These are phyloP conservation scores for Haematococcus sp. DNA, from an alignment of 139 green algal genomes.

Conservation along the genomic window DNA sequence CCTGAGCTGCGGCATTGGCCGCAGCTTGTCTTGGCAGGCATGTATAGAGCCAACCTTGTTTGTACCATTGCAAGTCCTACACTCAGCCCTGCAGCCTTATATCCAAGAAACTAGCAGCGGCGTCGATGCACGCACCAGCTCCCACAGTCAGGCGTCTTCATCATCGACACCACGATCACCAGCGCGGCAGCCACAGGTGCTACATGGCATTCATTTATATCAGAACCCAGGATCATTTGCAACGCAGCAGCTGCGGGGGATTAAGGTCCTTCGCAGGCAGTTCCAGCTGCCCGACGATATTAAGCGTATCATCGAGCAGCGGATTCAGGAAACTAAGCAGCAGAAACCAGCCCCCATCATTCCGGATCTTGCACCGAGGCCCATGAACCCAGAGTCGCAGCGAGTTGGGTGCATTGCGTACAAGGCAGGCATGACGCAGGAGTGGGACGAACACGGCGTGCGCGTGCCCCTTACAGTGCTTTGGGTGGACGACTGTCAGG, in stretches of 20 bases:
- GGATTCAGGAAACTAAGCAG: not conserved
- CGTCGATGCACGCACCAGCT: too few relatives aligned
- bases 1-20: too few relatives aligned
- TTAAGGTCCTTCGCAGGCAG: not conserved
- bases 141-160: too few relatives aligned
- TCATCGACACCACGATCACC: too few relatives aligned
- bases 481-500: conserved; percentile 94
- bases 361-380: conserved; percentile 31
- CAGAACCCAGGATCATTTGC: too few relatives aligned
- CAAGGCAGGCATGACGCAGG: conserved; percentile 96
- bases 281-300: conserved; percentile 11
- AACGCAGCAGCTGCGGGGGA: not conserved
- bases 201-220: too few relatives aligned
- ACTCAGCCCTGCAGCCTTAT: too few relatives aligned
- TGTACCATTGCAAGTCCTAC: too few relatives aligned
- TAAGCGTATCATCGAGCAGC: not conserved
- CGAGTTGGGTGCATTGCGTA: conserved; percentile 84
- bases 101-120: too few relatives aligned
- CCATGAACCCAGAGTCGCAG: conserved; percentile 29
- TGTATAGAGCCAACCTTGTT: too few relatives aligned
- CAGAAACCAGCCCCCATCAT: not conserved
- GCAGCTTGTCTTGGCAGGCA: too few relatives aligned
- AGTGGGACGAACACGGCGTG: conserved; percentile 90
- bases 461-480: conserved; percentile 92
- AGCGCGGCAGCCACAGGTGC: too few relatives aligned